Base-by-base conservation (phyloP, 2,329 filamentous ascomycete genomes). In the Arthroderma sp. region DNA sequence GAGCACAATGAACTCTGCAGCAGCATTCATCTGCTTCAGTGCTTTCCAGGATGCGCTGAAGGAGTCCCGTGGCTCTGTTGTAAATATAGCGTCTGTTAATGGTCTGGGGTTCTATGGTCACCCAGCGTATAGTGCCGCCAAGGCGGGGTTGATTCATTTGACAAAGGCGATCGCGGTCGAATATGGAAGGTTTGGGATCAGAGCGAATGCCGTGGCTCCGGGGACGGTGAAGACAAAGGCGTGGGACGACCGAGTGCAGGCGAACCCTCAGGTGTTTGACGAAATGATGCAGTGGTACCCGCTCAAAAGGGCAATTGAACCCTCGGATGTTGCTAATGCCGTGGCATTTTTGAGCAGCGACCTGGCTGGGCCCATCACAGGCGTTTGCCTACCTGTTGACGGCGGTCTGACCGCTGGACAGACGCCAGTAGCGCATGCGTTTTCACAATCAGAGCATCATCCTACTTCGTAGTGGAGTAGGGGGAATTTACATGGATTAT, bases 141-240 rank as follows among this genome's bases (percentile, higher is more conserved):
- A 66, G 48, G 59, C 66, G 22, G 66, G 58, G 1, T 59, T 66
- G 1, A 52, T 68, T 5, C 63, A 66, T 2, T 61, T 68, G 51
- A 62, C 63, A 36, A 55, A 58, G 27, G 56, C 60, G 3, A 61
- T 67, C 30, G 60, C 64, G 0, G 50, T 52, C 10, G 53, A 55
- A 43, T 55, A 52, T 32, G 59, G 59, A 8, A 52, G 57, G n/a
- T 61, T 64, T 7, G 58, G 60, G 3, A 58, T 69, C 22, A 58
- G 65, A 5, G 62, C 62, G 4, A 68, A 67, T 51, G 56, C 58
- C 1, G 62, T 66, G 0, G 64, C 59, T 4, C 52, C 53, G 7
- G 53, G 53, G 3, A 55, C 51, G 5, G 51, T 55, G 10, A 45
- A 45, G 22, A 55, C 53, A 11, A 34, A 31, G 5, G 48, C 43